Base-by-base conservation (phyloP, 2,329 filamentous ascomycete species). In the Aspergillus neotritici region DNA sequence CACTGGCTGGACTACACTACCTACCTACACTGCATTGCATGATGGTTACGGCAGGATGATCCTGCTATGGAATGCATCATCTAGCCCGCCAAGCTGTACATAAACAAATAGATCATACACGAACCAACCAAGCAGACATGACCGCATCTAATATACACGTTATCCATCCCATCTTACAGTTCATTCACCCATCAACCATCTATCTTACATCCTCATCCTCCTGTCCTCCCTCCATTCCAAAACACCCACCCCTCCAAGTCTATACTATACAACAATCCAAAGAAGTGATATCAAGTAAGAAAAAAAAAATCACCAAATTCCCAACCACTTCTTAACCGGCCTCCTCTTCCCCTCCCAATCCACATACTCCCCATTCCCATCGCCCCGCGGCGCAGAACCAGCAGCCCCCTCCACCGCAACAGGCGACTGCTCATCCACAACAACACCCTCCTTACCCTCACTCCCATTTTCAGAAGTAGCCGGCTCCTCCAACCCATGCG, bases 241-340 rank as follows among this genome's bases (percentile, higher is more conserved):
- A 5, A n/a, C 36, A 12, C 29, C 31, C 14, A 15, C 32, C 29
- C 31, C 14, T 11, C 32, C 12, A 28, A 36, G 10, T 14, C 25
- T 31, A 17, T 29, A 33, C 8, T 32, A 14, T 31, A 21, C 4
- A 31, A 28, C 7, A 21, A 42, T 12, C 36, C 38, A 16, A 17
- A 9, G 16, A 29, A 13, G 16, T 4, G 25, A 1, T n/a, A n/a
- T n/a, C n/a, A n/a, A n/a, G n/a, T n/a, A n/a, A n/a, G n/a, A 15
- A 12, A 16, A 34, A 17, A 21, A 14, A 7, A 15, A 15, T 44
- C 57, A 89, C 76, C 88, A 94, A 58, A 94, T 84, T 11, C 88
- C 88, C 56, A 93, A 72, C 80, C 85, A 90, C 73, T 87, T 90
- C 78, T 89, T 90, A 44, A 81, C 71, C 44, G 75, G 74, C 53